A percentile compares a stretch with the other conserved stretches of the same genome.
Conservation (phyloP, 2,329 filamentous ascomycete species). For the Gremmenia infestans region DNA sequence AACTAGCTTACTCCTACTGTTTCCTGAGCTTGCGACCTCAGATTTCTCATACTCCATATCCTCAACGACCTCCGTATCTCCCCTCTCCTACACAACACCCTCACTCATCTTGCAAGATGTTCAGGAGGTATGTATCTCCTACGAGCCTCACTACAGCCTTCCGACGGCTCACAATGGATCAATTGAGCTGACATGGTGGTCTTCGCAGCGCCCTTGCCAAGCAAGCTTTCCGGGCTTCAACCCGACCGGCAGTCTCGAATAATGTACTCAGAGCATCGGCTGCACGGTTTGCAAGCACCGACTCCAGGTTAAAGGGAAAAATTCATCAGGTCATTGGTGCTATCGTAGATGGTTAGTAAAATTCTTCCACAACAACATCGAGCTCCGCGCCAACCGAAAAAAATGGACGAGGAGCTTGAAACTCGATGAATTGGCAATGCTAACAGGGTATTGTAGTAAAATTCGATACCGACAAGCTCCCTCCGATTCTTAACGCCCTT, state of each 20-base stretch:
- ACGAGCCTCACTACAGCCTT: constrained; percentile 19
- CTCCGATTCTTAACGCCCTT: constrained; percentile 95
- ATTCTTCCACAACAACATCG: constrained; percentile 29
- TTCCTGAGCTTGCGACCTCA: constrained; percentile 48
- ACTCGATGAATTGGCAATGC: constrained; percentile 16
- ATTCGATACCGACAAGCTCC: constrained; percentile 91
- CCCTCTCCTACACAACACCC: constrained; percentile 57
- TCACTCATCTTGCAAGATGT: constrained; percentile 71
- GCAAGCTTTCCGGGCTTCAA: constrained; percentile 56
- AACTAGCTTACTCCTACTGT: constrained; percentile 9
- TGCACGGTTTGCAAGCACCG: constrained; percentile 47
- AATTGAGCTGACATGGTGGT: constrained; percentile 45
- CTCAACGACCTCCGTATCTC: constrained; percentile 45
- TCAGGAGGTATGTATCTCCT: constrained; percentile 65
- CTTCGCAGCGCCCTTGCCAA: constrained; percentile 50
- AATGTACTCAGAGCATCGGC: constrained; percentile 50
- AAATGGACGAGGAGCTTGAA: constrained; percentile 14
- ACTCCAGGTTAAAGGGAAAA: constrained; percentile 55
- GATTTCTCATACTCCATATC: constrained; percentile 21
- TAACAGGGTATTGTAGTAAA: constrained; percentile 64
- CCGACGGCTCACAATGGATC: constrained; percentile 23
- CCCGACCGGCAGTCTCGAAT: constrained; percentile 48
- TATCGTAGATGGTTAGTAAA: constrained; percentile 88
- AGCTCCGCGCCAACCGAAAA: constrained; percentile 21
- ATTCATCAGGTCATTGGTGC: constrained; percentile 92